Conservation (phyloP, 192 early-diverging fungal species). For the Coemansia sp. region DNA sequence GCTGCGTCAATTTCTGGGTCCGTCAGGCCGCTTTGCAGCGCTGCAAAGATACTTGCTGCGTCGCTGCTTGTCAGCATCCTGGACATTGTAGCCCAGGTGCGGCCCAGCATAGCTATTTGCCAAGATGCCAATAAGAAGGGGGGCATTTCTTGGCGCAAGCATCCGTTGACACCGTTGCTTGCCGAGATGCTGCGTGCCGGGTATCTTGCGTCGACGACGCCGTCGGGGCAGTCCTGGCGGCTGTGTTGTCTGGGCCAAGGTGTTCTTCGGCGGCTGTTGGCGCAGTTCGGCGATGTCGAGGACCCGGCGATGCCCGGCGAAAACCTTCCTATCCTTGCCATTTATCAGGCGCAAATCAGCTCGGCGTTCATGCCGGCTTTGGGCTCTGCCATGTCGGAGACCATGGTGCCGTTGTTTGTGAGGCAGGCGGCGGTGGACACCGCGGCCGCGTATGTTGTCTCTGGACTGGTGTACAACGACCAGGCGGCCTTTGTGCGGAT, state of each 20-base stretch:
- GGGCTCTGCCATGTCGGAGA: not conserved
- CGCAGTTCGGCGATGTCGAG: constrained; percentile 65
- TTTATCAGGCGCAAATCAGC: constrained; percentile 92
- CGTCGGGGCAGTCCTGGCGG: constrained; percentile 55
- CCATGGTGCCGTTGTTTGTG: not conserved
- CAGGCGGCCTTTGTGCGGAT: constrained; percentile 22
- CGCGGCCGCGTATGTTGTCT: constrained; percentile 29
- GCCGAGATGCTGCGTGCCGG: constrained; percentile 87
- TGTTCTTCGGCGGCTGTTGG: constrained; percentile 75
- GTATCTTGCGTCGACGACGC: constrained; percentile 80
- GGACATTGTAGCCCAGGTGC: constrained; percentile 11
- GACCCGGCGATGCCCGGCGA: constrained; percentile 86
- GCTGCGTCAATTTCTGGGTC: too few species aligned
- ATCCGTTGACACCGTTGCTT: constrained; percentile 50
- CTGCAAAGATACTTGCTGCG: constrained; percentile 17
- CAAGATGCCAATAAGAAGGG: too few species aligned
- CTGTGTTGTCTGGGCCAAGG: constrained; percentile 76
- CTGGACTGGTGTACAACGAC: constrained; percentile 23
- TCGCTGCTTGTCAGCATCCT: constrained; percentile 21
- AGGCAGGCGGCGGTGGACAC: constrained; percentile 23
- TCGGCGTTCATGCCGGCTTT: constrained; percentile 83
- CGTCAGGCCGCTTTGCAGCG: constrained; percentile 15
- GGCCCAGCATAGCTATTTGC: not conserved
- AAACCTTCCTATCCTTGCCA: constrained; percentile 69
- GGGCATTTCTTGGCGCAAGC: constrained; percentile 30